Base-by-base conservation (phyloP, 2,329 filamentous ascomycete species). In the Trichophyton mentagrophytes region DNA sequence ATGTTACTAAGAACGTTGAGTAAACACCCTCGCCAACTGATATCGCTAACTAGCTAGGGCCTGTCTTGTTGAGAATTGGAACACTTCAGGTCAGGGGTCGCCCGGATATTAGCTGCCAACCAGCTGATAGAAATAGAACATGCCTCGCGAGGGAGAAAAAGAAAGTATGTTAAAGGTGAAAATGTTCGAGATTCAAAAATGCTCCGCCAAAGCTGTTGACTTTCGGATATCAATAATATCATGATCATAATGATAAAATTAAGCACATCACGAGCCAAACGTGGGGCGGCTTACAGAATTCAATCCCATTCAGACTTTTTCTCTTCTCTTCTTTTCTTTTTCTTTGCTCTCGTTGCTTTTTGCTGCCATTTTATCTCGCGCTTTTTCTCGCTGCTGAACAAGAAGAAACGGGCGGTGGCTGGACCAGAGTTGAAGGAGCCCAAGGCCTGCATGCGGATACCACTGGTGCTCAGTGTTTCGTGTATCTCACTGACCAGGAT, bases 371-470 rank as follows among this genome's bases (percentile, higher is more conserved):
- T 51, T 27, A 33, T 53, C 27, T 53, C 22, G 47, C 47, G 47
- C 47, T 53, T 30, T 53, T 38, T 9, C 33, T 38, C 33, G 8
- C 33, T 44, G n/a, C n/a, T n/a, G n/a, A n/a, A n/a, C 15, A 55
- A 7, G 11, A 55, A 55, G 17, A 55, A 55, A 55, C 27, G 15
- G 51, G 30, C 51, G 30, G 51, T 4, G 51, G 33, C 51, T 36
- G 27, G 51, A 17, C 51, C 25, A 55, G 51, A 27, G n/a, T 30
- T 15, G 20, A 55, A 3, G 13, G 33, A 55, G 49, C 49, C 25
- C 49, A 36, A 49, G 30, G 51, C 51, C 33, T 55, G 51, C 51
- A 55, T 55, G 51, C 51, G 51, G 51, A 55, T 55, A 55, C 51
- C 51, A 55, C 51, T 55, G 51, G 51, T 55, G 51, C 51, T 55